Conservation (phyloP, 306 rosid species). For the Fragaria iinumae region DNA sequence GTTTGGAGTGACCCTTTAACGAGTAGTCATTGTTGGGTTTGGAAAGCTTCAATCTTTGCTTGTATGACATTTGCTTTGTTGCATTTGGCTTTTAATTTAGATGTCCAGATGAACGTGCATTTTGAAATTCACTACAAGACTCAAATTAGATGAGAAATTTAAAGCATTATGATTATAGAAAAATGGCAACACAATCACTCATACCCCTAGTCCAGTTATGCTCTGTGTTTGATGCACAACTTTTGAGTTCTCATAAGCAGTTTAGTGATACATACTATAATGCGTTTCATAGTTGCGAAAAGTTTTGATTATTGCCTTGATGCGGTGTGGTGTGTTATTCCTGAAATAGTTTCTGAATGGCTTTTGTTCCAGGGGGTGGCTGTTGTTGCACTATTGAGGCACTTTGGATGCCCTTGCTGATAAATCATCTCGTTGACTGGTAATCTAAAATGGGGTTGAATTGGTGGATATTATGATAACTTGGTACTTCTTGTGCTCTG, state of each 20-base stretch:
- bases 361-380: constrained; percentile 60
- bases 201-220: too few relatives aligned
- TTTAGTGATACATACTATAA: too few relatives aligned
- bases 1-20: background rate
- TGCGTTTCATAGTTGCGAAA: too few relatives aligned
- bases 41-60: background rate
- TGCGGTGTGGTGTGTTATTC: background rate
- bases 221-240: too few relatives aligned
- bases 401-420: constrained; percentile 92
- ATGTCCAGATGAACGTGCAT: too few relatives aligned
- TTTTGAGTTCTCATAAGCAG: too few relatives aligned
- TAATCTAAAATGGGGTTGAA: background rate
- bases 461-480: constrained; percentile 6
- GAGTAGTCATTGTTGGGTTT: background rate
- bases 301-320: background rate
- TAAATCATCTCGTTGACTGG: constrained; percentile 25
- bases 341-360: background rate
- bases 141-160: too few relatives aligned
- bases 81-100: background rate
- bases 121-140: background rate
- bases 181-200: too few relatives aligned
- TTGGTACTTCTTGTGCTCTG: constrained; percentile 13
- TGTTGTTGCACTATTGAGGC: constrained; percentile 88
- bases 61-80: background rate
- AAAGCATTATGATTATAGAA: background rate